Conservation (phyloP, 1,284 basidiomycete genomes). For the Mycosarcoma maydis region DNA sequence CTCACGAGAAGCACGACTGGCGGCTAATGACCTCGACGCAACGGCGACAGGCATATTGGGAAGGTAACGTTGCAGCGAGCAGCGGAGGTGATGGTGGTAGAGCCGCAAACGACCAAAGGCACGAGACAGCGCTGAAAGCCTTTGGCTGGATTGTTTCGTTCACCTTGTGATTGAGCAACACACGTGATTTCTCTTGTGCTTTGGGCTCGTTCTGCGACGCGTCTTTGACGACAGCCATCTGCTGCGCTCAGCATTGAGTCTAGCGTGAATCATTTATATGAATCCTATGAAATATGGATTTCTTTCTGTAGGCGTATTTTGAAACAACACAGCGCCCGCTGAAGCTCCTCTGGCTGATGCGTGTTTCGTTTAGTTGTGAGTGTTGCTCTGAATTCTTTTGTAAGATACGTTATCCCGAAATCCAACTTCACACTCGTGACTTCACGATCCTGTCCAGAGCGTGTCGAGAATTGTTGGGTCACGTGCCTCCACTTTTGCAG, state of each 20-base stretch:
- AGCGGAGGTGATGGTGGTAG: not conserved
- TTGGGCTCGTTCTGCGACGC: not conserved
- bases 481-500: slow-evolving; percentile 43
- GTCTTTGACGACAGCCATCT: no score
- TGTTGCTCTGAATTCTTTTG: no score
- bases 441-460: slow-evolving; percentile 3
- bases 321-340: slow-evolving; percentile 1
- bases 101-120: not conserved
- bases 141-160: no score
- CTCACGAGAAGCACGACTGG: slow-evolving; percentile 13
- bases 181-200: not conserved
- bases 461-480: slow-evolving; percentile 20
- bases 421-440: no score
- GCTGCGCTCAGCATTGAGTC: no score
- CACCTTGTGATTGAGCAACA: not conserved
- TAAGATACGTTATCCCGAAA: no score
- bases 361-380: no score
- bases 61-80: no score
- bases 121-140: not conserved
- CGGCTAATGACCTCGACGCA: slow-evolving; percentile 32
- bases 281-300: no score
- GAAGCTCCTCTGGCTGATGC: no score
- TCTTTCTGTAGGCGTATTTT: not conserved
- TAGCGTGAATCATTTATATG: no score
- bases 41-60: slow-evolving; percentile 45